Percentiles rank a stretch among this genome's conserved stretches.
phyloP scores from a whole-genome alignment of 1,284 basidiomycete genomes.

The Tilletiaria anomala region DNA sequence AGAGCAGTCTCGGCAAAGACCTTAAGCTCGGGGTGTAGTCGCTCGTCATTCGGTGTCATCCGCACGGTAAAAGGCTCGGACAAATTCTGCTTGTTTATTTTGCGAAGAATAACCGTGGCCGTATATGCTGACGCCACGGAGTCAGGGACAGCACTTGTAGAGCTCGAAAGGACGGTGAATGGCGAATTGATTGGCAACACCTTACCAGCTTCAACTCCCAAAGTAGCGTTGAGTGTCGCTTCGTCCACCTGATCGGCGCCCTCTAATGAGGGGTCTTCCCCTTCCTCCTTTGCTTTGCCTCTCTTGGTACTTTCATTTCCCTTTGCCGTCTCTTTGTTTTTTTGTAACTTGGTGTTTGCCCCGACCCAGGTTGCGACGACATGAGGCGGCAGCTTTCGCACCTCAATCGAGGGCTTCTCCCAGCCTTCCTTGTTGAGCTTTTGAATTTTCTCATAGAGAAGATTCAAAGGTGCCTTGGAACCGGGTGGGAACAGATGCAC shows the following conservation, averaged over 20 bases:
- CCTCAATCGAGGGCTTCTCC: constrained; percentile 32
- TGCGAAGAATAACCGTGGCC: constrained; percentile 29
- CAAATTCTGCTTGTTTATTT: constrained; percentile 34
- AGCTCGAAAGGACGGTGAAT: too few relatives aligned
- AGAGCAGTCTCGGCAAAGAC: background rate
- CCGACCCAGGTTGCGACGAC: background rate
- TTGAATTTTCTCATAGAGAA: constrained; percentile 35
- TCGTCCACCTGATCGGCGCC: constrained; percentile 2
- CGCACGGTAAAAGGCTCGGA: constrained; percentile 24
- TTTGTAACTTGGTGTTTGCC: background rate
- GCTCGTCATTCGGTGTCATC: constrained; percentile 29
- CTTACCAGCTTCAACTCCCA: background rate
- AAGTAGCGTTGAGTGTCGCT: background rate
- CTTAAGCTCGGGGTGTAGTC: background rate
- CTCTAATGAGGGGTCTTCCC: constrained; percentile 1
- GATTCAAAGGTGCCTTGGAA: constrained; percentile 37
- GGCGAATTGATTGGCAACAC: too few relatives aligned
- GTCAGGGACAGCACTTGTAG: too few relatives aligned
- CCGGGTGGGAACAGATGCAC: constrained; percentile 34
- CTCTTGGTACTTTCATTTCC: background rate
- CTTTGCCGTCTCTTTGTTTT: background rate
- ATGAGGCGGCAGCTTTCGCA: constrained; percentile 7
- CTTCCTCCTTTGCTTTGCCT: background rate
- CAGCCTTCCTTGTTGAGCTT: constrained; percentile 25
- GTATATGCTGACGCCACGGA: too few relatives aligned